Conservation (phyloP, 2,329 filamentous ascomycete genomes). For the Cadophora malorum region DNA sequence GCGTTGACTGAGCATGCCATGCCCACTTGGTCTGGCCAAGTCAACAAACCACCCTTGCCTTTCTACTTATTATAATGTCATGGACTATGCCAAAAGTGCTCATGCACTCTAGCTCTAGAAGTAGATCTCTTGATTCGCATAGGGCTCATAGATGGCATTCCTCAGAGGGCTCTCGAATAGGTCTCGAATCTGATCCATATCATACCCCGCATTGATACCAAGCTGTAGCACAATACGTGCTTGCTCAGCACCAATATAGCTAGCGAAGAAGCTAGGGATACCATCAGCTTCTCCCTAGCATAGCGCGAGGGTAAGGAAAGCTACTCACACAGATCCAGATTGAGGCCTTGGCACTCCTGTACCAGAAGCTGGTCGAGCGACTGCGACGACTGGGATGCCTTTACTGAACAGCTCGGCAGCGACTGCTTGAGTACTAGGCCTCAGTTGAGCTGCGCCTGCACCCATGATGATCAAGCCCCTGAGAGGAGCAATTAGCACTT, state of each 20-base stretch:
- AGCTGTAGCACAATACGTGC: constrained; percentile 1
- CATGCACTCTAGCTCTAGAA: not conserved
- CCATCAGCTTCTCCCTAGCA: not conserved
- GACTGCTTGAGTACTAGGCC: no score
- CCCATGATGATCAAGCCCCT: no score
- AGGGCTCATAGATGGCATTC: not conserved
- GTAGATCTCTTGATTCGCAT: not conserved
- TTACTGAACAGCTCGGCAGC: not conserved
- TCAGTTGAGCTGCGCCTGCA: no score
- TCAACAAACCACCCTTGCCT: not conserved
- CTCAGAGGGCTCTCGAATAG: not conserved
- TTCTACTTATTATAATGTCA: not conserved
- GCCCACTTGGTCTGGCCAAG: not conserved
- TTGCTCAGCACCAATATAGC: not conserved
- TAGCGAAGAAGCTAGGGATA: not conserved
- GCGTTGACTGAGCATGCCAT: not conserved
- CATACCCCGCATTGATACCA: not conserved
- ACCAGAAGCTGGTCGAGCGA: constrained; percentile 1
- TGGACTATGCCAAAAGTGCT: not conserved
- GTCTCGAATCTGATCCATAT: constrained; percentile 1
- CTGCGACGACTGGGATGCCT: not conserved
- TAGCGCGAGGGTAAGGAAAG: not conserved
- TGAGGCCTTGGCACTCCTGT: not conserved
- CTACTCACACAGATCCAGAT: not conserved
- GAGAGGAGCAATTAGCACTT: no score